These are phyloP conservation scores for Steccherinum ochraceum DNA, from an alignment of 768 basidiomycete genomes.

Conservation along the genomic window DNA sequence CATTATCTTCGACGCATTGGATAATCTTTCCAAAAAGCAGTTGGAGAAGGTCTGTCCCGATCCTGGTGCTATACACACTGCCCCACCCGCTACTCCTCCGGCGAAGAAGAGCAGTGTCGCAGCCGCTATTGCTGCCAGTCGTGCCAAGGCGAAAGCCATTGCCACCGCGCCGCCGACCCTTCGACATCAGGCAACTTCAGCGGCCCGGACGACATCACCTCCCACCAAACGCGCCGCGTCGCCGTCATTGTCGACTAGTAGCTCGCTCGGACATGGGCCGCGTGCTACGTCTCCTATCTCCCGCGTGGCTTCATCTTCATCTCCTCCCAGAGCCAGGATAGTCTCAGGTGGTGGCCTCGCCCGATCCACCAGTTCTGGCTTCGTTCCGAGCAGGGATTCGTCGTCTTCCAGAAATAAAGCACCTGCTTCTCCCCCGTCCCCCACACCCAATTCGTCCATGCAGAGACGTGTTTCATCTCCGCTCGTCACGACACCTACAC, in stretches of 20 bases:
- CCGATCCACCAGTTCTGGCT: conserved; percentile 16
- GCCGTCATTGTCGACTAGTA: conserved; percentile 28
- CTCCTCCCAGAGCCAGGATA: conserved; percentile 12
- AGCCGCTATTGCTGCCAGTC: conserved; percentile 84
- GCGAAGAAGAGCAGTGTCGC: conserved; percentile 78
- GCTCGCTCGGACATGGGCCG: conserved; percentile 15
- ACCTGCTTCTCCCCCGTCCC: conserved; percentile 18
- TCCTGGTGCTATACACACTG: conserved; percentile 34
- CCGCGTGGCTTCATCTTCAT: conserved; percentile 6
- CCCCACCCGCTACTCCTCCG: conserved; percentile 46
- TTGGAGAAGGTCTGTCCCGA: conserved; percentile 81
- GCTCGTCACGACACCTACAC: conserved; percentile 10
- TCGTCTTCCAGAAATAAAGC: conserved; percentile 8
- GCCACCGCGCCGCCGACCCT: conserved; percentile 76
- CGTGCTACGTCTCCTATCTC: conserved; percentile 17
- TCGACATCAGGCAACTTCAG: conserved; percentile 77
- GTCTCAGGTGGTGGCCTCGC: conserved; percentile 12
- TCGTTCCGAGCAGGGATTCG: conserved; percentile 8
- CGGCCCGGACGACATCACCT: conserved; percentile 46
- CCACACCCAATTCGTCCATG: conserved; percentile 18
- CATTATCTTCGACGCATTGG: conserved; percentile 59
- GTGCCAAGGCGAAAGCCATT: conserved; percentile 81
- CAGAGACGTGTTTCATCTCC: conserved; percentile 20
- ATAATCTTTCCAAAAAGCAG: conserved; percentile 66
- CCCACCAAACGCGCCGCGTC: conserved; percentile 31